These are phyloP conservation scores for Pleurotus platypus DNA, from an alignment of 768 basidiomycete species.

Conservation along the genomic window DNA sequence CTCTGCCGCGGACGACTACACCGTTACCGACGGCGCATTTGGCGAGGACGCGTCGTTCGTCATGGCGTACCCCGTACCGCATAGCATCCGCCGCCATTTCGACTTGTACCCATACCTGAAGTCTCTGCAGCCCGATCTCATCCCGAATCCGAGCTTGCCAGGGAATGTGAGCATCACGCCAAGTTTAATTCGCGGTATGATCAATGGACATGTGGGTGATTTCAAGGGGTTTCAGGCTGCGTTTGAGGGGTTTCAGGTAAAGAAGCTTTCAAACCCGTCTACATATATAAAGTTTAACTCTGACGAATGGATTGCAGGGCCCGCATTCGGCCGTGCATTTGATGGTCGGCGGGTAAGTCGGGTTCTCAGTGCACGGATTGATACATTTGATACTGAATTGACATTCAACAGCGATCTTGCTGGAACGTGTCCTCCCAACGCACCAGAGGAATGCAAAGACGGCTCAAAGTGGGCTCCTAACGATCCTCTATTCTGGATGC, in stretches of 20 bases:
- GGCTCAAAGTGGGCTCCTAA: constrained; percentile 28
- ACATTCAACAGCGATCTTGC: constrained; percentile 19
- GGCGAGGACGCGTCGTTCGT: constrained; percentile 55
- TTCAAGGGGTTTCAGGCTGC: constrained; percentile 25
- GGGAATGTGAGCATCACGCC: constrained; percentile 24
- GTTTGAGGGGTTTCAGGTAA: constrained; percentile 24
- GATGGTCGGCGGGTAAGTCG: constrained; percentile 25
- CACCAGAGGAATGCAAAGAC: constrained; percentile 18
- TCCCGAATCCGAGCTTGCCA: constrained; percentile 15
- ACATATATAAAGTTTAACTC: no score
- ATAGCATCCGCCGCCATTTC: constrained; percentile 28
- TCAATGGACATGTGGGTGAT: constrained; percentile 24
- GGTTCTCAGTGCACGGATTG: not conserved
- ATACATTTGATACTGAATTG: not conserved
- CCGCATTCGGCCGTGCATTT: constrained; percentile 26
- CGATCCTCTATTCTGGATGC: constrained; percentile 31
- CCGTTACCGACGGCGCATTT: constrained; percentile 48
- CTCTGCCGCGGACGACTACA: constrained; percentile 17
- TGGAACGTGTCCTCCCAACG: constrained; percentile 22
- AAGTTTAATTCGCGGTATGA: constrained; percentile 17
- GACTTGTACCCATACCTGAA: constrained; percentile 25
- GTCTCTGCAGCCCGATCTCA: constrained; percentile 9
- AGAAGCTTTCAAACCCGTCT: not conserved
- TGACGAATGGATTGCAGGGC: constrained; percentile 17
- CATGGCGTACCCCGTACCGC: constrained; percentile 27